Evolutionary conservation across 2,329 filamentous ascomycete species (phyloP).

Genomic region (Alternaria brassicicola): DNA sequence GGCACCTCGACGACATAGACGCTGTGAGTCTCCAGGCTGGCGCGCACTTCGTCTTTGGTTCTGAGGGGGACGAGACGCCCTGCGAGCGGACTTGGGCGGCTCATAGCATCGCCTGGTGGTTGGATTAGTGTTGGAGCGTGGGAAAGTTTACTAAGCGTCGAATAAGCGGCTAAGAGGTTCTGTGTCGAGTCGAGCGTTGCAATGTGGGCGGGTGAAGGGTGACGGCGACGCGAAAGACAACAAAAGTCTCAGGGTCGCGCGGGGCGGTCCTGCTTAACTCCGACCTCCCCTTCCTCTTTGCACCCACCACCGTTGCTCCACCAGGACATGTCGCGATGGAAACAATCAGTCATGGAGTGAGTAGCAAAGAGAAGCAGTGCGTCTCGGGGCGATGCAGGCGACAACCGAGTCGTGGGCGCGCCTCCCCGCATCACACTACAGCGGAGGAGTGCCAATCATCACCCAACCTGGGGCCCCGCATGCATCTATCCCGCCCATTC

Average conservation of each 20-base stretch:
- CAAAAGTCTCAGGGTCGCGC: conserved; percentile 19
- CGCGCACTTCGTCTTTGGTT: conserved; percentile 58
- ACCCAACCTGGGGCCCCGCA: conserved; percentile 22
- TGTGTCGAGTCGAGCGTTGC: neutral
- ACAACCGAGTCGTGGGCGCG: neutral
- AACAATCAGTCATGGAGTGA: neutral
- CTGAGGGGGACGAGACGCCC: conserved; percentile 50
- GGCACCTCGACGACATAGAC: conserved; percentile 76
- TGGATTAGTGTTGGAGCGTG: conserved; percentile 1
- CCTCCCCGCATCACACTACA: conserved; percentile 6
- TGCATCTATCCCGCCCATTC: conserved; percentile 1
- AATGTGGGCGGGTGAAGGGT: neutral
- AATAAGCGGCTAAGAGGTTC: neutral
- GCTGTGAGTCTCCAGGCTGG: conserved; percentile 60
- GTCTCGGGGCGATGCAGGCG: neutral
- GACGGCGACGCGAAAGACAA: neutral
- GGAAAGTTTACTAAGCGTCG: conserved; percentile 6
- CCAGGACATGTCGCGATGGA: neutral
- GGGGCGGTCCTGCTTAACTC: conserved; percentile 17
- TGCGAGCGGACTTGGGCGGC: conserved; percentile 22
- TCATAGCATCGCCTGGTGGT: conserved; percentile 33
- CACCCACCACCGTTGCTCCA: neutral
- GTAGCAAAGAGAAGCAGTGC: neutral
- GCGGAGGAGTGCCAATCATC: conserved; percentile 5
- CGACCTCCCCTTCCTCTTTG: conserved; percentile 6